phyloP scores from a whole-genome alignment of 2,329 filamentous ascomycete species.

The Beauveria medogensis region DNA sequence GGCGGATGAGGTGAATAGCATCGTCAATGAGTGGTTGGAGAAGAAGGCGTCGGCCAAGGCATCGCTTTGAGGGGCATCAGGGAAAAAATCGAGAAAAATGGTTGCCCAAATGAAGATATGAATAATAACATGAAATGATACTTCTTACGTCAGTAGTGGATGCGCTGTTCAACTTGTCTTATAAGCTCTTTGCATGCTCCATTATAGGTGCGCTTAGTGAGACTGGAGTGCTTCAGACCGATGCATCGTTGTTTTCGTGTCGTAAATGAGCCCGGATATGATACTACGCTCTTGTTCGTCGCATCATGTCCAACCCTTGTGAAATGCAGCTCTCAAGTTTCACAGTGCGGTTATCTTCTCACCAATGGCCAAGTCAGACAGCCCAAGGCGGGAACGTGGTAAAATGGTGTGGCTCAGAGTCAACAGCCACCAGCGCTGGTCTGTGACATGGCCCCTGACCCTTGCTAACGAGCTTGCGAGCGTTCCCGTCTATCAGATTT shows the following conservation, averaged over 20 bases:
- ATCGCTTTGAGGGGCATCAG: constrained; percentile 15
- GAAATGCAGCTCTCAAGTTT: neutral
- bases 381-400: constrained; percentile 8
- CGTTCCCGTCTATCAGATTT: too few species aligned
- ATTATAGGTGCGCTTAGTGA: neutral
- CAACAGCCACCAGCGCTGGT: neutral
- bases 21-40: constrained; percentile 61
- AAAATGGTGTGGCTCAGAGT: constrained; percentile 10
- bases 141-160: too few species aligned
- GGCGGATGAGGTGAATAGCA: constrained; percentile 59
- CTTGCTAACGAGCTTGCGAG: too few species aligned
- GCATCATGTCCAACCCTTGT: neutral
- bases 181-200: neutral
- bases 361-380: neutral
- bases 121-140: too few species aligned
- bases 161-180: neutral
- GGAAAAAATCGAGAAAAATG: too few species aligned
- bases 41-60: constrained; percentile 22
- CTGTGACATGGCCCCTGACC: neutral
- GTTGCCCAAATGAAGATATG: too few species aligned
- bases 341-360: neutral
- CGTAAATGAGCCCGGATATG: neutral
- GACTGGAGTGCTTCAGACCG: neutral
- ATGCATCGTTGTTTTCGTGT: too few species aligned
- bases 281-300: neutral